phyloP scores from a whole-genome alignment of 148 eudicot species.

The Chenopodium suecicum region DNA sequence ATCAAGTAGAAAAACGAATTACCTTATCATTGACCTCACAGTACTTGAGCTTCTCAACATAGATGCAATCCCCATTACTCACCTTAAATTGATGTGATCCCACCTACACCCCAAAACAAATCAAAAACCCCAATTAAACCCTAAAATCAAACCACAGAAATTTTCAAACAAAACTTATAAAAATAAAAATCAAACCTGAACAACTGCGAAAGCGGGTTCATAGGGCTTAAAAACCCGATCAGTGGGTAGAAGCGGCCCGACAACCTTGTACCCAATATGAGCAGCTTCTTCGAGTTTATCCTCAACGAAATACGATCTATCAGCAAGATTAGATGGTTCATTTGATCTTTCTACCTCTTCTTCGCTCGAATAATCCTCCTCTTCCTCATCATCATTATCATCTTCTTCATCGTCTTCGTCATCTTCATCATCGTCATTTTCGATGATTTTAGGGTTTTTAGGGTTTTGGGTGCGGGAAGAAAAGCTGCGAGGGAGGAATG shows the following conservation, averaged over 20 bases:
- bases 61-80: slow-evolving; percentile 88
- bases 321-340: slow-evolving; percentile 25
- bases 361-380: slow-evolving; percentile 29
- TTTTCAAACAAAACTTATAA: background rate
- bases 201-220: slow-evolving; percentile 73
- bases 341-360: slow-evolving; percentile 27
- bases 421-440: background rate
- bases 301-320: slow-evolving; percentile 43
- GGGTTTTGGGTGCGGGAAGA: slow-evolving; percentile 27
- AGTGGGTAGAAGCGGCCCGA: slow-evolving; percentile 56
- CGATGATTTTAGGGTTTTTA: slow-evolving; percentile 1
- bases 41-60: slow-evolving; percentile 75
- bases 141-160: background rate
- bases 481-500: slow-evolving; percentile 15
- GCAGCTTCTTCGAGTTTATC: slow-evolving; percentile 64
- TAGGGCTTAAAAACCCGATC: slow-evolving; percentile 64
- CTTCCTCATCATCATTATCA: slow-evolving; percentile 21
- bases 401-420: slow-evolving; percentile 17
- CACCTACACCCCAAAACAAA: slow-evolving; percentile 45
- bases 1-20: background rate
- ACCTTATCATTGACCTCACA: slow-evolving; percentile 96
- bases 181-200: slow-evolving; percentile 57
- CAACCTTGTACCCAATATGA: slow-evolving; percentile 76
- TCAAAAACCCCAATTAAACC: slow-evolving; percentile 14
- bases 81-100: slow-evolving; percentile 99